Conservation (phyloP, 345 rosid species). For the Sisymbrium irio region DNA sequence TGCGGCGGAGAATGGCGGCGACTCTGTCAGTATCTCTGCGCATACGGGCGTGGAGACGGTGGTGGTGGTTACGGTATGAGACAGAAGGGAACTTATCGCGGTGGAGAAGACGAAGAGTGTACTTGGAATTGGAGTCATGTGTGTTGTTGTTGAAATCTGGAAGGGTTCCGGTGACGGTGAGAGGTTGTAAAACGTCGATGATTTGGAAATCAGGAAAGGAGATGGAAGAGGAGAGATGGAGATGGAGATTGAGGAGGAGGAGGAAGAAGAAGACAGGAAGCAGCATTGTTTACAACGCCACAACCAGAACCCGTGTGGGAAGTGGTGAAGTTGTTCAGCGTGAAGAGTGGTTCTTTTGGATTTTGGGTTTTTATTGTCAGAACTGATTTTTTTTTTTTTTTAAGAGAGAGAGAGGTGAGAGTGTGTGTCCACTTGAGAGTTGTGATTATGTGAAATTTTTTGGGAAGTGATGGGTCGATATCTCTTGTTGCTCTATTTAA, state of each 20-base stretch:
- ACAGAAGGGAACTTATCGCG: constrained; percentile 48
- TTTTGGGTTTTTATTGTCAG: constrained; percentile 30
- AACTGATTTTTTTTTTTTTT: neutral
- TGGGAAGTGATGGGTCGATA: constrained; percentile 52
- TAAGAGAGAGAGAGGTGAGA: too few relatives aligned
- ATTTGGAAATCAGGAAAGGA: constrained; percentile 38
- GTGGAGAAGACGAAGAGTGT: constrained; percentile 60
- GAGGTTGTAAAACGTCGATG: constrained; percentile 28
- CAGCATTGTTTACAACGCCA: constrained; percentile 38
- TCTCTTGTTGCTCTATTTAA: constrained; percentile 18
- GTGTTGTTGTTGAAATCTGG: constrained; percentile 29
- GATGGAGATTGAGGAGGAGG: constrained; percentile 11
- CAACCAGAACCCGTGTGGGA: constrained; percentile 12
- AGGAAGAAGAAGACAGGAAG: constrained; percentile 28
- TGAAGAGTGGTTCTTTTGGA: constrained; percentile 29
- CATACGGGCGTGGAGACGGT: constrained; percentile 67
- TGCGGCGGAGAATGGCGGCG: constrained; percentile 48
- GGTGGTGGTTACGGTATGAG: constrained; percentile 36
- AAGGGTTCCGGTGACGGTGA: constrained; percentile 19
- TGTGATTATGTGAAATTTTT: constrained; percentile 33
- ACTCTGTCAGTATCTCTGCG: constrained; percentile 62
- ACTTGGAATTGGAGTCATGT: constrained; percentile 10
- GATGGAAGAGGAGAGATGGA: constrained; percentile 17
- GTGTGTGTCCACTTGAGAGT: constrained; percentile 10
- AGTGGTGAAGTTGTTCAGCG: neutral